phyloP scores from a whole-genome alignment of 139 green algal genomes.

The Tetraselmis striata region DNA sequence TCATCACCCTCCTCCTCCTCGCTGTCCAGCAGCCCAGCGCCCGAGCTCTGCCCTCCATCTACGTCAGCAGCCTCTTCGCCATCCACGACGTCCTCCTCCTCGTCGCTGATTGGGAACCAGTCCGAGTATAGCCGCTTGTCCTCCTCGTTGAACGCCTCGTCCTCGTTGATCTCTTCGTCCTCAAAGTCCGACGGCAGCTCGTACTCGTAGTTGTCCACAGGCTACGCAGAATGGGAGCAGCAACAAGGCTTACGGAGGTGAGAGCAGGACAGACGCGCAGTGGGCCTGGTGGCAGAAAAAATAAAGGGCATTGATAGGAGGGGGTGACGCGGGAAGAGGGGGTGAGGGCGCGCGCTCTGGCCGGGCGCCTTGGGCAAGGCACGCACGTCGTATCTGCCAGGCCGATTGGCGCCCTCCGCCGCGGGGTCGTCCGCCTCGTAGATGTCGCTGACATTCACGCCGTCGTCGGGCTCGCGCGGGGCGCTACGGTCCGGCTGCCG shows the following conservation, averaged over 20 bases:
- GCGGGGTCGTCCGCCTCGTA: background rate
- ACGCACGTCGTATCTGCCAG: background rate
- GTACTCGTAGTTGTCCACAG: slow-evolving; percentile 85
- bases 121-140: slow-evolving; percentile 73
- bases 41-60: background rate
- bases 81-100: slow-evolving; percentile 25
- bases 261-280: no score
- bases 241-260: no score
- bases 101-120: slow-evolving; percentile 44
- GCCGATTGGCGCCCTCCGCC: background rate
- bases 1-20: slow-evolving; percentile 21
- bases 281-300: no score
- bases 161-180: slow-evolving; percentile 95
- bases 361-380: no score
- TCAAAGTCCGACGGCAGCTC: slow-evolving; percentile 82
- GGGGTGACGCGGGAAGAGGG: no score
- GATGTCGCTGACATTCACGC: background rate
- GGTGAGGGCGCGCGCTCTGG: no score
- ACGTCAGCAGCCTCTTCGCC: slow-evolving; percentile 33
- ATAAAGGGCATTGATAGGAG: no score
- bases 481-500: background rate
- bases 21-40: background rate
- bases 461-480: background rate
- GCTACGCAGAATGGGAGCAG: slow-evolving; percentile 51
- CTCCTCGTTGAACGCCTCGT: slow-evolving; percentile 81